phyloP scores from a whole-genome alignment of 140 eudicot species.

The Flaveria floridana region DNA sequence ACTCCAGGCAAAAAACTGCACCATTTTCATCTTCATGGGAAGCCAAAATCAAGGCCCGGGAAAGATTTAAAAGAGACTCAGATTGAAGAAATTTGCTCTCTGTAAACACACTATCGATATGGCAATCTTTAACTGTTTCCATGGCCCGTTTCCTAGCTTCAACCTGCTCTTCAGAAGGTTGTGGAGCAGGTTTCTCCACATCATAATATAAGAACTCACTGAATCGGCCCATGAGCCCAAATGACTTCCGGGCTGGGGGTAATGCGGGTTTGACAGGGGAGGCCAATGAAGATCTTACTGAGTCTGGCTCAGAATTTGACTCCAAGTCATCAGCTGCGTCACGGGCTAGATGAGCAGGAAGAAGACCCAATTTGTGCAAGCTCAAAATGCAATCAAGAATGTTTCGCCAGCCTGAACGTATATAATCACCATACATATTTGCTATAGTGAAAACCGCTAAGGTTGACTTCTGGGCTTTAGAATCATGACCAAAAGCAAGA shows the following conservation, averaged over 20 bases:
- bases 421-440: slow-evolving; percentile 55
- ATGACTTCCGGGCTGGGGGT: slow-evolving; percentile 44
- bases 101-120: slow-evolving; percentile 53
- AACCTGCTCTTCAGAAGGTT: slow-evolving; percentile 60
- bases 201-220: slow-evolving; percentile 63
- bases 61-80: slow-evolving; percentile 56
- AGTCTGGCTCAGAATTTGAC: slow-evolving; percentile 36
- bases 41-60: slow-evolving; percentile 50
- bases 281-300: slow-evolving; percentile 29
- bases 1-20: slow-evolving; percentile 61
- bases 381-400: slow-evolving; percentile 64
- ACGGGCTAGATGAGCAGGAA: slow-evolving; percentile 55
- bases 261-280: slow-evolving; percentile 36
- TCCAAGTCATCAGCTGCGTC: slow-evolving; percentile 60
- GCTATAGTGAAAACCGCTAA: slow-evolving; percentile 60
- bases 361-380: slow-evolving; percentile 60
- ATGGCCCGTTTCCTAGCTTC: slow-evolving; percentile 55
- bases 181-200: slow-evolving; percentile 61
- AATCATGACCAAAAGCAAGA: slow-evolving; percentile 50
- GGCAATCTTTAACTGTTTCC: slow-evolving; percentile 56
- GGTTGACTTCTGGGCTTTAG: slow-evolving; percentile 56
- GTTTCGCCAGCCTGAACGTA: slow-evolving; percentile 67
- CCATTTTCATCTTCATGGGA: slow-evolving; percentile 51
- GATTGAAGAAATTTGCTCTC: slow-evolving; percentile 74
- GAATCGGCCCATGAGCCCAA: slow-evolving; percentile 62